Percentiles rank a stretch among this genome's conserved stretches.
Evolutionary conservation across 352 stramenopile genomes (phyloP).

Genomic region (Phytophthora fragariaefolia): DNA sequence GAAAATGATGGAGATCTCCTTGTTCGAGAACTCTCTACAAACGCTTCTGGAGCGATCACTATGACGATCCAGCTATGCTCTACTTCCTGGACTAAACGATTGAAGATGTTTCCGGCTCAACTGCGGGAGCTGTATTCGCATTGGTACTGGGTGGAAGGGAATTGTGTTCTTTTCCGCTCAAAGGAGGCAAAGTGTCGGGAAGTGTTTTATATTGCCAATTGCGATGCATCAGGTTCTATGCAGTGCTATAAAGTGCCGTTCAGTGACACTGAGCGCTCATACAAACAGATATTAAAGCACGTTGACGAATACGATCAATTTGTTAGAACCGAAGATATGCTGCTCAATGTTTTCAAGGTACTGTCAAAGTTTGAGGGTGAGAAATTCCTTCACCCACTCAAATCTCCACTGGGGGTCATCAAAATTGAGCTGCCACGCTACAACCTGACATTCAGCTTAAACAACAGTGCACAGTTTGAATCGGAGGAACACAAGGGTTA

Average conservation of each 20-base stretch:
- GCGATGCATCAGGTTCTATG: constrained; percentile 13
- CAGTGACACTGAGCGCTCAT: constrained; percentile 25
- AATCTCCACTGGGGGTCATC: constrained; percentile 11
- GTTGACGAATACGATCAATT: constrained; percentile 35
- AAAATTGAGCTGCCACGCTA: constrained; percentile 55
- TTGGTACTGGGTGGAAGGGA: constrained; percentile 57
- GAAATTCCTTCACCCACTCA: constrained; percentile 44
- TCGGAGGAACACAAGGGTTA: constrained; percentile 54
- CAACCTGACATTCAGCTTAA: constrained; percentile 44
- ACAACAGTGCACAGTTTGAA: constrained; percentile 23
- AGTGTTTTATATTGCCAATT: constrained; percentile 30
- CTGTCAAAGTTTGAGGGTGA: constrained; percentile 54
- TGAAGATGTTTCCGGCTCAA: constrained; percentile 36
- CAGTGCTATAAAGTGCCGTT: constrained; percentile 47
- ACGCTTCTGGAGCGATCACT: background rate
- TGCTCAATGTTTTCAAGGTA: constrained; percentile 16
- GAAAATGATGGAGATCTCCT: constrained; percentile 28
- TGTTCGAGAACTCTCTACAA: constrained; percentile 40
- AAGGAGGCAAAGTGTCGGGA: constrained; percentile 21
- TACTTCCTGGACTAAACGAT: constrained; percentile 29
- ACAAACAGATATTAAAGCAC: constrained; percentile 20
- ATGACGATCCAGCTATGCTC: constrained; percentile 47
- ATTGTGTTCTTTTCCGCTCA: constrained; percentile 49
- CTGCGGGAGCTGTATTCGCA: constrained; percentile 47
- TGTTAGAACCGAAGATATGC: constrained; percentile 16